phyloP scores from a whole-genome alignment of 2,329 filamentous ascomycete genomes.

The Pseudopithomyces maydicus region DNA sequence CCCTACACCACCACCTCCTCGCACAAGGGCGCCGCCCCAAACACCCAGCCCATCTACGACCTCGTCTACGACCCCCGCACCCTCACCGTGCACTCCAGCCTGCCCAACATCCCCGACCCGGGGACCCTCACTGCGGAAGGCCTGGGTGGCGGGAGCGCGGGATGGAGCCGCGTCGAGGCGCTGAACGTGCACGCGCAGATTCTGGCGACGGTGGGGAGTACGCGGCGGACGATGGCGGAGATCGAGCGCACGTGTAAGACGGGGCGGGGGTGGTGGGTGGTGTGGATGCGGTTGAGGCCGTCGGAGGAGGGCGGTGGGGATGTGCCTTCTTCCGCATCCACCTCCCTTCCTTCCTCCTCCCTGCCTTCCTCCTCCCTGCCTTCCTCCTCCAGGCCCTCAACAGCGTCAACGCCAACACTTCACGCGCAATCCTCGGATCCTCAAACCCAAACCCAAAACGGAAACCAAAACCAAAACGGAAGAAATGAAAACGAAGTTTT shows the following conservation, averaged over 20 bases:
- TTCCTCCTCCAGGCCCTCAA: too few relatives aligned
- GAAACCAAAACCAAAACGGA: too few relatives aligned
- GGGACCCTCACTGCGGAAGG: conserved; percentile 50
- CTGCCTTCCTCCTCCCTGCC: too few relatives aligned
- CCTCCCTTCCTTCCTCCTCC: too few relatives aligned
- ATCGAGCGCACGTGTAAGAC: conserved; percentile 68
- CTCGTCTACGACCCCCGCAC: conserved; percentile 65
- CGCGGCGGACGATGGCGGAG: conserved; percentile 51
- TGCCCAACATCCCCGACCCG: conserved; percentile 67
- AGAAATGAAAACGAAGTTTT: too few relatives aligned
- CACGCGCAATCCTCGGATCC: too few relatives aligned
- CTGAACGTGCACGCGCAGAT: conserved; percentile 67
- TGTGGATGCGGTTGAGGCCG: conserved; percentile 63
- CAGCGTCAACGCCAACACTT: too few relatives aligned
- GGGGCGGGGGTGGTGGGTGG: conserved; percentile 68
- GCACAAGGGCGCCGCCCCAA: conserved; percentile 31
- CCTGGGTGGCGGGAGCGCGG: conserved; percentile 17
- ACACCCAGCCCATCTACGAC: conserved; percentile 59
- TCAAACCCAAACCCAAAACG: too few relatives aligned
- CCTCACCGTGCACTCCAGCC: conserved; percentile 63
- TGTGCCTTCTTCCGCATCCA: too few relatives aligned
- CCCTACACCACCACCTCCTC: conserved; percentile 44
- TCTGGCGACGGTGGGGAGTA: conserved; percentile 60
- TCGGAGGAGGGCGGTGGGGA: too few relatives aligned
- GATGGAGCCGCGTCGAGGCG: conserved; percentile 63